phyloP scores from a whole-genome alignment of 140 eudicot genomes.

The Artemisia princeps region DNA sequence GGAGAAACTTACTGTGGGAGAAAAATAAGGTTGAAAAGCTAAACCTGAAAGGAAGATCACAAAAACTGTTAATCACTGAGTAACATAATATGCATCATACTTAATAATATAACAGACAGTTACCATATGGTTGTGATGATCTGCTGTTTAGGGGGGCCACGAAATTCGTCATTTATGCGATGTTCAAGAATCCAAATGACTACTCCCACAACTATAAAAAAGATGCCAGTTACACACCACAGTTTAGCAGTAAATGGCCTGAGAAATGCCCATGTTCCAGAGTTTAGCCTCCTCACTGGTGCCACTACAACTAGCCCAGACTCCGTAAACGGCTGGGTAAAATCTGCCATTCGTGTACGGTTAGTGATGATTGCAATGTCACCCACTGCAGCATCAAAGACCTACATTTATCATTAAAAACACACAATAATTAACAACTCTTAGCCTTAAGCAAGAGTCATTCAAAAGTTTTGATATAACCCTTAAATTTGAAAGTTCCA shows the following conservation, averaged over 20 bases:
- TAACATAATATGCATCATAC: constrained; percentile 5
- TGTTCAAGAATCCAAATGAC: constrained; percentile 86
- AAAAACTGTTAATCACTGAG: constrained; percentile 16
- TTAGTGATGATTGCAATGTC: constrained; percentile 67
- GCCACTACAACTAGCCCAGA: constrained; percentile 92
- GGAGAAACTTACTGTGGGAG: constrained; percentile 60
- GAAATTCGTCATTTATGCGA: constrained; percentile 69
- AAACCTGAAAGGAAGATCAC: constrained; percentile 60
- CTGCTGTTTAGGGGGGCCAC: constrained; percentile 75
- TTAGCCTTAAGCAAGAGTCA: neutral
- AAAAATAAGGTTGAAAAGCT: constrained; percentile 72
- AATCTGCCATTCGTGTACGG: constrained; percentile 67
- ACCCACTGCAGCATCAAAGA: constrained; percentile 71
- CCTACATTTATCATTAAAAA: constrained; percentile 31
- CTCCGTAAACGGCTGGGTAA: constrained; percentile 71
- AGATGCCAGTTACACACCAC: constrained; percentile 59
- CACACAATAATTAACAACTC: neutral
- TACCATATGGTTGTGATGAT: constrained; percentile 61
- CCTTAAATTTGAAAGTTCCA: no score
- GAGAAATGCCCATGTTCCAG: constrained; percentile 70
- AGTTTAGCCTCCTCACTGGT: constrained; percentile 43
- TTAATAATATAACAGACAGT: constrained; percentile 9
- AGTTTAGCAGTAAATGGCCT: constrained; percentile 53
- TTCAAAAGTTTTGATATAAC: no score
- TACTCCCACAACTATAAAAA: constrained; percentile 51